A percentile compares a stretch with the other conserved stretches of the same genome.
Conservation (phyloP, 768 basidiomycete genomes). For the Kwoniella bestiolae region DNA sequence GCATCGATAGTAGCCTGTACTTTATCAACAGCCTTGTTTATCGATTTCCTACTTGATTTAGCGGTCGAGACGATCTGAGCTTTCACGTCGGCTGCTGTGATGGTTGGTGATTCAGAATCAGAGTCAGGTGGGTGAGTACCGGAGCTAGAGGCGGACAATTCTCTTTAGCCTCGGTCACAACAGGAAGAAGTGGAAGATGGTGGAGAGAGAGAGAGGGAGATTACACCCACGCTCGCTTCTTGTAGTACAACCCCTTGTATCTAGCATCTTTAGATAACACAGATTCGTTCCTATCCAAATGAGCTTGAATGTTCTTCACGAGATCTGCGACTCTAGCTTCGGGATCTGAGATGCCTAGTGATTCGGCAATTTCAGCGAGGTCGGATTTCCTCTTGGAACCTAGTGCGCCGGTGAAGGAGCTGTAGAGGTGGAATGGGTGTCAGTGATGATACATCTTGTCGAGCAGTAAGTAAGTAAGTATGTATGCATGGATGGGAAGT, state of each 20-base stretch:
- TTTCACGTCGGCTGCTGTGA: constrained; percentile 22
- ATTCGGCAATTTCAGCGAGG: constrained; percentile 46
- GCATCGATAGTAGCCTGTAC: constrained; percentile 38
- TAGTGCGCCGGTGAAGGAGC: constrained; percentile 35
- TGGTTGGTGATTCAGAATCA: constrained; percentile 22
- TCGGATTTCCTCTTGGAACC: constrained; percentile 42
- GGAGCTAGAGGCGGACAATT: too few relatives aligned
- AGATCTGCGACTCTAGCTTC: constrained; percentile 36
- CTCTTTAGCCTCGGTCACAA: not conserved
- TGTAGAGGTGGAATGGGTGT: not conserved
- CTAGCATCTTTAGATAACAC: constrained; percentile 22
- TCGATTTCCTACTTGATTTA: constrained; percentile 35
- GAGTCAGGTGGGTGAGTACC: constrained; percentile 24
- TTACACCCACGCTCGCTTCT: constrained; percentile 20
- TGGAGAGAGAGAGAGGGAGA: not conserved
- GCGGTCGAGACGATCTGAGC: constrained; percentile 5
- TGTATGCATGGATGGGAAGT: not conserved
- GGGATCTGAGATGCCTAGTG: constrained; percentile 32
- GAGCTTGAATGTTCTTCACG: constrained; percentile 38
- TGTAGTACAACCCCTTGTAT: constrained; percentile 51
- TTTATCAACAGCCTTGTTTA: constrained; percentile 43
- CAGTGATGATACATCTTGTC: not conserved
- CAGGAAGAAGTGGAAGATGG: not conserved
- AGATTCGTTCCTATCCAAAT: constrained; percentile 44
- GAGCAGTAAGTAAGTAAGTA: not conserved